Conservation (phyloP, 768 basidiomycete genomes). For the Leccinum disarticulatum region DNA sequence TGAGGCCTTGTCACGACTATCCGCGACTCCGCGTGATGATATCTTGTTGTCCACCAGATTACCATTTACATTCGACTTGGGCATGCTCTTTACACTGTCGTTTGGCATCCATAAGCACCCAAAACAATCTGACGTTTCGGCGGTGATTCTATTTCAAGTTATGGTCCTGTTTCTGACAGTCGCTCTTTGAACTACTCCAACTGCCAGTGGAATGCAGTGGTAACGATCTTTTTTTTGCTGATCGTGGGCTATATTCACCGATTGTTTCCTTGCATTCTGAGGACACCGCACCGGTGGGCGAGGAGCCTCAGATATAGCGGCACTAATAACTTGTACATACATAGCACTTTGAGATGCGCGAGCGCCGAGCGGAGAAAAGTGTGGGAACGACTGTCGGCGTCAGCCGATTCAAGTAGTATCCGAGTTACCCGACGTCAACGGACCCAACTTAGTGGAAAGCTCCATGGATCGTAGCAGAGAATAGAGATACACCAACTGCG, state of each 20-base stretch:
- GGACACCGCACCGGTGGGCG: no score
- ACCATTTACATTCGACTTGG: neutral
- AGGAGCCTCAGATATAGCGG: no score
- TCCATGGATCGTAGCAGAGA: neutral
- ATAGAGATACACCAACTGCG: neutral
- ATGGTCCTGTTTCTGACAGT: neutral
- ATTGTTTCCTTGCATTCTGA: neutral
- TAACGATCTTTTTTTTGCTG: neutral
- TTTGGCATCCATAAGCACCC: neutral
- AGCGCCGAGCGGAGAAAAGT: no score
- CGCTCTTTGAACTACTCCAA: neutral
- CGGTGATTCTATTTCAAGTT: neutral
- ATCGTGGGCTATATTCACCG: no score
- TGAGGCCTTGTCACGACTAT: slow-evolving; percentile 19
- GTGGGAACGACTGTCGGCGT: neutral
- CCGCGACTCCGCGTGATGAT: slow-evolving; percentile 18
- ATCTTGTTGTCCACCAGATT: slow-evolving; percentile 1
- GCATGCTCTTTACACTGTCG: neutral
- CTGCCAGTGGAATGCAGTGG: neutral
- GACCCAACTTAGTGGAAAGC: neutral
- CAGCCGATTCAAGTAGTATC: neutral
- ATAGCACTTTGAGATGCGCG: neutral
- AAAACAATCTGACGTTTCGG: neutral
- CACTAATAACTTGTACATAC: no score
- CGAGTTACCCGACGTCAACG: neutral